phyloP scores from a whole-genome alignment of 345 rosid genomes.

The Citropsis articulata region DNA sequence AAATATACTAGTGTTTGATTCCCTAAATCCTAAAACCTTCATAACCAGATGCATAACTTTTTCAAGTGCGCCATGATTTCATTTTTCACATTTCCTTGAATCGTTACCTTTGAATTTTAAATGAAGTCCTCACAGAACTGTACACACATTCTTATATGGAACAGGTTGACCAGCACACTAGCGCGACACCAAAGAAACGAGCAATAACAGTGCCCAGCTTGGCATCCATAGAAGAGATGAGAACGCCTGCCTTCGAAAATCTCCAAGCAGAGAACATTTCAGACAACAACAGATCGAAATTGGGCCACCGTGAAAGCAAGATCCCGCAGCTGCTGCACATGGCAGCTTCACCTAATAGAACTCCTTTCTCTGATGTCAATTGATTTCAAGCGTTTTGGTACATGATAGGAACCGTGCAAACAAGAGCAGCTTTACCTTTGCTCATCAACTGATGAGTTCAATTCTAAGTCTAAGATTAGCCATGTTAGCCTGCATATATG shows the following conservation, averaged over 20 bases:
- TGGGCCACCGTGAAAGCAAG: constrained; percentile 34
- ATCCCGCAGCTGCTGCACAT: constrained; percentile 7
- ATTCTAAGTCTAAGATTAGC: not conserved
- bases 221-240: constrained; percentile 71
- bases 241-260: constrained; percentile 23
- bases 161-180: constrained; percentile 58
- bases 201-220: constrained; percentile 59
- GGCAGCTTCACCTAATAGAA: constrained; percentile 47
- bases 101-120: too few relatives aligned
- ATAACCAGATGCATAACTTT: not conserved
- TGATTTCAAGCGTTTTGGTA: constrained; percentile 3
- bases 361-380: constrained; percentile 68
- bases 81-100: not conserved
- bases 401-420: not conserved
- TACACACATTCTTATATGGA: not conserved
- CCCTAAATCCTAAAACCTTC: too few relatives aligned
- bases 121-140: not conserved
- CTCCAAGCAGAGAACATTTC: constrained; percentile 16
- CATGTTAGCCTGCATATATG: not conserved
- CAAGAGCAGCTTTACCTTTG: not conserved
- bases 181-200: constrained; percentile 52
- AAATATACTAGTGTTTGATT: too few relatives aligned
- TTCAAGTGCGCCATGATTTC: not conserved
- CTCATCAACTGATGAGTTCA: constrained; percentile 48
- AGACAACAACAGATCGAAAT: constrained; percentile 28